Evolutionary conservation across 805 yeast species (phyloP), one percentile per base, ranked within the genome.

Genomic region (Saccharomycopsis selenospora): DNA sequence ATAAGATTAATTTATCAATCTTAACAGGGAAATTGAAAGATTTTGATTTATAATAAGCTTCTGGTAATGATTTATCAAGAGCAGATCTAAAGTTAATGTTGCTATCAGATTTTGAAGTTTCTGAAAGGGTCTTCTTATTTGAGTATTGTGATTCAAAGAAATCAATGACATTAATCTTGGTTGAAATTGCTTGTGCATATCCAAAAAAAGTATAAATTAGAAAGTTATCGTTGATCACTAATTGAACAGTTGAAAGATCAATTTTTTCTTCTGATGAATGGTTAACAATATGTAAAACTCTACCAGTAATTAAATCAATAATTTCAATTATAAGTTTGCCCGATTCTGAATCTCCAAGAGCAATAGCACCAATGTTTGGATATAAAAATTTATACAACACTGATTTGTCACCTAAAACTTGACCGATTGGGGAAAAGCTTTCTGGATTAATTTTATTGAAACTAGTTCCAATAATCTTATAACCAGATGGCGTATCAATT

Each of bases 221-320:
- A 85, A 93, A 91, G 64, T 90, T 79, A 60, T 91, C 98, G 43
- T 88, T 93, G 62, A 79, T 75, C 1, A 79, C 69, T 24, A 87
- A 57, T 20, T 72, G 66, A 25, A 87, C 61, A 1, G 73, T 66
- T 1, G 45, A 65, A 7, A 63, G 63, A 8, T 69, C 69, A 7
- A 70, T 59, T 23, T 68, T 69, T 4, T 69, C 72, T 3, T 64
- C 60, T 20, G 63, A 66, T 25, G 66, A 70, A 48, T 75, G 77
- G 4, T 60, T 59, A 2, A 68, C 63, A 11, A 71, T 61, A 56
- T 73, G 64, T 6, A 87, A 65, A 0, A 80, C 50, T 40, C 77
- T 73, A 3, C 98, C 98, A 1, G 85, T 76, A 3, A 84, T 67
- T 0, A 79, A 69, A 60, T 91, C 93, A 28, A 88, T 50, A 3